Conservation (phyloP, 2,329 filamentous ascomycete species). For the Aureobasidium namibiae region DNA sequence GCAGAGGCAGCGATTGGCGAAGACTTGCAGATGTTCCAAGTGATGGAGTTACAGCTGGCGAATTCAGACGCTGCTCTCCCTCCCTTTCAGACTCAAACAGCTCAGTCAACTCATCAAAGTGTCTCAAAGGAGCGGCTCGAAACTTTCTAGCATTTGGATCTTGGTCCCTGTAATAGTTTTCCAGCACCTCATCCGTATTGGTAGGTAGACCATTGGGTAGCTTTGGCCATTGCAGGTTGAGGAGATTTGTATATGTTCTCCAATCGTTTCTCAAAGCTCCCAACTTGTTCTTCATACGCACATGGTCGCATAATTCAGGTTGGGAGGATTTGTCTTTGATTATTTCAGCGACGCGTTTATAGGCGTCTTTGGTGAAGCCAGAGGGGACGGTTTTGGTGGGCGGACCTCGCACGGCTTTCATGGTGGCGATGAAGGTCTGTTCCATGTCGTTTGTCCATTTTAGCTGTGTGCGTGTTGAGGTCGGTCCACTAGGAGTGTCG, state of each 20-base stretch:
- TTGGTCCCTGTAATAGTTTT: background rate
- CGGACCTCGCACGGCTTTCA: background rate
- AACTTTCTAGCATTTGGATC: slow-evolving; percentile 3
- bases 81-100: background rate
- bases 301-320: background rate
- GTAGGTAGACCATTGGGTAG: background rate
- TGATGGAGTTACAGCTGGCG: background rate
- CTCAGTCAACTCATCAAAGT: background rate
- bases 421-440: background rate
- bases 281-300: slow-evolving; percentile 6
- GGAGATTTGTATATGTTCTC: background rate
- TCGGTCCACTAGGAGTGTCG: background rate
- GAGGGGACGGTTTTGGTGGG: background rate
- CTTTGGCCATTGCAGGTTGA: background rate
- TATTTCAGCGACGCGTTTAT: slow-evolving; percentile 2
- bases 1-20: background rate
- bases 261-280: slow-evolving; percentile 1
- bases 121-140: background rate
- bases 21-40: background rate
- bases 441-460: slow-evolving; percentile 9
- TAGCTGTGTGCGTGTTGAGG: background rate
- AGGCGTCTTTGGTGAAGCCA: background rate
- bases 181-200: background rate
- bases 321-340: background rate
- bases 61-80: background rate